Evolutionary conservation across 108 stramenopile species (phyloP), one percentile per base, ranked within the genome.

Genomic region (Tribonema minus): DNA sequence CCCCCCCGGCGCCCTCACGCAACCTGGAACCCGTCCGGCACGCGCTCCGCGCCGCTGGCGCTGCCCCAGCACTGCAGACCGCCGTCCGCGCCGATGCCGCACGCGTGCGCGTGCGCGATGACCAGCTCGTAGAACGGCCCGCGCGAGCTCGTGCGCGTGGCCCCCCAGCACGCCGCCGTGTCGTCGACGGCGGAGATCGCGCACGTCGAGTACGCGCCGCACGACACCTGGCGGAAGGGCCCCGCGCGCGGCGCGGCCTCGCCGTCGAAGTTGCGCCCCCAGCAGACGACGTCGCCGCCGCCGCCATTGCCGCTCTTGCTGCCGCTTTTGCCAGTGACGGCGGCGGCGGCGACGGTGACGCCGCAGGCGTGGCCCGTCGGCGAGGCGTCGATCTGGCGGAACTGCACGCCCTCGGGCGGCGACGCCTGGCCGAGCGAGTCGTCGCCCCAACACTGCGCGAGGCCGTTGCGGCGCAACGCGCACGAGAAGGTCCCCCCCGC

Each of bases 11-110:
- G n/a, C n/a, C n/a, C n/a, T n/a, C n/a, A 79, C 0, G 77, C 77
- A 35, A 68, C 68, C 77, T 79, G 77, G 77, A 79, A 79, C 25
- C 77, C 68, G 40, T 79, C 77, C 3, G 77, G 77, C 37, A 79
- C 77, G 28, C 25, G 67, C 68, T 79, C 77, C 28, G 77, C 67
- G 23, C 60, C 31, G 1, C 2, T 29, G 20, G 77, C 77, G 68
- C 58, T 64, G 23, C 77, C 77, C 77, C 77, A 79, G 77, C 77
- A 79, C 34, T 70, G 60, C 23, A 79, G 39, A 23, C 66, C 77
- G 1, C 77, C 77, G 4, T 70, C 32, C 37, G 32, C 68, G 33
- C 33, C 35, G 3, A 79, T 64, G 25, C 64, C 67, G 37, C 77
- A 79, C 32, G 77, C 66, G 59, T 79, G 77, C 32, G 20, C 68